Conservation (phyloP, 2,329 filamentous ascomycete genomes). For the Pezicula neosporulosa region DNA sequence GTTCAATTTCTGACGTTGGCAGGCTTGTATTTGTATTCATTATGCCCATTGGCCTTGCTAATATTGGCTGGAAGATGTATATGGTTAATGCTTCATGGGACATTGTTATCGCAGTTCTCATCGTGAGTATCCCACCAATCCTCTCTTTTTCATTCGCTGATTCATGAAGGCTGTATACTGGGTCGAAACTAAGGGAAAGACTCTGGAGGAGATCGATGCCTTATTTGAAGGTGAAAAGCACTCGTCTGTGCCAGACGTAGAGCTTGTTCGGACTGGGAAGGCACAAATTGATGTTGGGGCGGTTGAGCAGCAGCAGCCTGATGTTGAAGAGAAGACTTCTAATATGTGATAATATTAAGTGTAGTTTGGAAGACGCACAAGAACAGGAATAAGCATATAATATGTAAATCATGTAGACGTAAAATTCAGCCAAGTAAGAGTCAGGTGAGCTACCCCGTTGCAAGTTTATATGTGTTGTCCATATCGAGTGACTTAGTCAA, state of each 20-base stretch:
- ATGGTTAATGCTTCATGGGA: constrained; percentile 36
- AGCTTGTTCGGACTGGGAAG: not conserved
- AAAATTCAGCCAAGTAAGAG: too few species aligned
- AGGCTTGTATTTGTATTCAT: constrained; percentile 36
- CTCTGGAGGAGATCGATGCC: constrained; percentile 34
- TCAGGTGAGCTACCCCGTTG: too few species aligned
- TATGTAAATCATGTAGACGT: too few species aligned
- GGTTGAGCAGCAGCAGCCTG: too few species aligned
- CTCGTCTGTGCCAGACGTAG: constrained; percentile 12
- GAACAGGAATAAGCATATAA: too few species aligned
- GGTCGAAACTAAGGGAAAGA: constrained; percentile 36
- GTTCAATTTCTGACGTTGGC: constrained; percentile 8
- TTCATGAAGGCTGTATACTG: constrained; percentile 19
- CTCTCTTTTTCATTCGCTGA: not conserved
- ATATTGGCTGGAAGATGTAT: constrained; percentile 44
- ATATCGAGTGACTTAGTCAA: too few species aligned
- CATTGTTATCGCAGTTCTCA: constrained; percentile 8
- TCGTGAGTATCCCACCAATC: constrained; percentile 15
- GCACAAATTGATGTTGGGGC: too few species aligned
- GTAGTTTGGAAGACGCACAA: too few species aligned
- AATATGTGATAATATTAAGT: too few species aligned
- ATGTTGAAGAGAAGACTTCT: too few species aligned
- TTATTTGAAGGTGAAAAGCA: constrained; percentile 33
- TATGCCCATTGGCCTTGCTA: constrained; percentile 38
- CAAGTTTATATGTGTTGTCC: too few species aligned